A percentile compares a stretch with the other conserved stretches of the same genome.
These are phyloP conservation scores for Podospora appendiculata DNA, from an alignment of 495 filamentous ascomycete species.

Conservation along the genomic window DNA sequence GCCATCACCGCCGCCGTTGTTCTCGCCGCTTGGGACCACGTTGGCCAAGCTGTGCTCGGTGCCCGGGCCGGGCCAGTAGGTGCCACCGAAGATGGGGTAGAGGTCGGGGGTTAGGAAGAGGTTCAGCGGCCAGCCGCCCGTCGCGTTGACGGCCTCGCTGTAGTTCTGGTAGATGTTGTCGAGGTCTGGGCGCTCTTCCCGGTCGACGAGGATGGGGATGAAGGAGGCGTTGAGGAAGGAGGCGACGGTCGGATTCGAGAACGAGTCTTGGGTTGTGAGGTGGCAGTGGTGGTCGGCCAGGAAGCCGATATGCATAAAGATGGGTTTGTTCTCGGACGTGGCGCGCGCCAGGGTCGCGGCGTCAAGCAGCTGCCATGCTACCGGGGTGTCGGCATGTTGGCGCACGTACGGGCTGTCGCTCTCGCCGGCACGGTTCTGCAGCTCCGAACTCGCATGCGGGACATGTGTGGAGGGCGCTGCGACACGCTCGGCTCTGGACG, in stretches of 20 bases:
- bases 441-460: constrained; percentile 2
- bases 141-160: constrained; percentile 86
- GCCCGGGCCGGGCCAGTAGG: constrained; percentile 88
- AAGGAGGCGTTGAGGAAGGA: constrained; percentile 77
- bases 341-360: constrained; percentile 70
- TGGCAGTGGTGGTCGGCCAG: constrained; percentile 93
- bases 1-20: neutral
- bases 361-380: constrained; percentile 90
- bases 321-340: constrained; percentile 68
- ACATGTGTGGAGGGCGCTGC: neutral
- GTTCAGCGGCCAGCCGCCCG: constrained; percentile 93
- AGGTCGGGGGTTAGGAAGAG: constrained; percentile 92
- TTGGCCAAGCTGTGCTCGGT: constrained; percentile 39
- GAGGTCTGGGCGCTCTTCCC: constrained; percentile 91
- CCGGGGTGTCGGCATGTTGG: constrained; percentile 73
- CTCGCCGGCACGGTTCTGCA: constrained; percentile 63
- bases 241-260: constrained; percentile 75
- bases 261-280: constrained; percentile 91
- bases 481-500: neutral
- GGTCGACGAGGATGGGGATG: constrained; percentile 87
- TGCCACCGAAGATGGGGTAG: constrained; percentile 91
- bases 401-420: constrained; percentile 82
- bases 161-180: constrained; percentile 99
- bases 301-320: constrained; percentile 95
- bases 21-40: constrained; percentile 7